A percentile compares a stretch with the other conserved stretches of the same genome.
Evolutionary conservation across 306 rosid species (phyloP).

Genomic region (Inga oerstediana): DNA sequence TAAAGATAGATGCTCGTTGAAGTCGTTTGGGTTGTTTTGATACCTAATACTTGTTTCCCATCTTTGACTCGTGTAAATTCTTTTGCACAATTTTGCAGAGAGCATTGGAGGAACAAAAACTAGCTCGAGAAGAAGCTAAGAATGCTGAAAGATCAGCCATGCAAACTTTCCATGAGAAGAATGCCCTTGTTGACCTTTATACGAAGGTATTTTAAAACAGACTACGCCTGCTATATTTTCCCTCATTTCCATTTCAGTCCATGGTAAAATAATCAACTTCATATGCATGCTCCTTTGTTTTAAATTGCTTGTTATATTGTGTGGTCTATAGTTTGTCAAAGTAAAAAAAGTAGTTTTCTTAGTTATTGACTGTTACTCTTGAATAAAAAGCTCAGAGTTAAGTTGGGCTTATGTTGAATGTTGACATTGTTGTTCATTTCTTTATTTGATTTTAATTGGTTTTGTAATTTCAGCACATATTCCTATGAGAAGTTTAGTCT

Average conservation of each 20-base stretch:
- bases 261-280: not conserved
- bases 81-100: constrained; percentile 46
- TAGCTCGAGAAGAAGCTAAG: constrained; percentile 73
- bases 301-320: not conserved
- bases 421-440: constrained; percentile 1
- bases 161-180: constrained; percentile 79
- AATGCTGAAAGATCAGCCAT: constrained; percentile 72
- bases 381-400: not conserved
- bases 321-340: not conserved
- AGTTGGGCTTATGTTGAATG: not conserved
- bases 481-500: not conserved
- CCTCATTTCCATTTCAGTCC: not conserved
- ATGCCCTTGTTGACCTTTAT: constrained; percentile 64
- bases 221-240: not conserved
- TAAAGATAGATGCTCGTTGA: constrained; percentile 18
- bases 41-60: constrained; percentile 17
- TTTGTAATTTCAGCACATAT: constrained; percentile 9
- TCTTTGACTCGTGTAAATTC: constrained; percentile 24
- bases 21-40: constrained; percentile 10
- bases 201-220: constrained; percentile 60
- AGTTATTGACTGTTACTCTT: not conserved
- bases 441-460: constrained; percentile 15
- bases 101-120: constrained; percentile 80
- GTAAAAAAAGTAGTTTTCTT: not conserved
- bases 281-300: not conserved